Conservation (phyloP, 768 basidiomycete genomes). For the Ephemerocybe angulata region DNA sequence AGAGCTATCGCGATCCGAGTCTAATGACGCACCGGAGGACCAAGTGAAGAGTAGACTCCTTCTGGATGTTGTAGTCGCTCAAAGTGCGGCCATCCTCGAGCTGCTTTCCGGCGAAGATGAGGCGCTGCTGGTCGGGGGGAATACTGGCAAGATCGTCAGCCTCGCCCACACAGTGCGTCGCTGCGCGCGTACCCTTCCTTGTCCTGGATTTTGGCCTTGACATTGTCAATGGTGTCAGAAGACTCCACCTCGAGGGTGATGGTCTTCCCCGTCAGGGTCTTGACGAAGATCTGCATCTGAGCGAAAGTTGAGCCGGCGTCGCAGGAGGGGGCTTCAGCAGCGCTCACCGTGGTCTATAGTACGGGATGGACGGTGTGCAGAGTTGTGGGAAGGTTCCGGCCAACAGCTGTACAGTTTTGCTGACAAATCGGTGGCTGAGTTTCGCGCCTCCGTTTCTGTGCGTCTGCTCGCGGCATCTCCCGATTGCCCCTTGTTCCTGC, state of each 20-base stretch:
- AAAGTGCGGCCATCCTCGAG: conserved; percentile 97
- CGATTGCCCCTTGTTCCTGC: neutral
- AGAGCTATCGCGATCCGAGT: conserved; percentile 4
- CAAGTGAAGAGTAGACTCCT: conserved; percentile 96
- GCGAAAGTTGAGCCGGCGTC: conserved; percentile 14
- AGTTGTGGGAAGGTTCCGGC: conserved; percentile 25
- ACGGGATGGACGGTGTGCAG: conserved; percentile 14
- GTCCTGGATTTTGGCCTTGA: conserved; percentile 71
- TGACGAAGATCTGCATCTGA: conserved; percentile 57
- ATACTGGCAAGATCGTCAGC: conserved; percentile 45
- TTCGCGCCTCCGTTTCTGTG: conserved; percentile 8
- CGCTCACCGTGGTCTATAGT: conserved; percentile 32
- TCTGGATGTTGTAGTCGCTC: conserved; percentile 97
- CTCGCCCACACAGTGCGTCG: neutral
- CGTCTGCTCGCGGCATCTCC: neutral
- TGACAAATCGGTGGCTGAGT: conserved; percentile 34
- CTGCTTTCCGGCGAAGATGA: conserved; percentile 98
- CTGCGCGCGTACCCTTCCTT: conserved; percentile 41
- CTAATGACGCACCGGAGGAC: conserved; percentile 74
- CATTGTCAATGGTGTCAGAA: conserved; percentile 94
- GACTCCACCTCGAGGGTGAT: conserved; percentile 99
- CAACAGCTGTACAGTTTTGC: conserved; percentile 24
- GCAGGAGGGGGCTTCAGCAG: conserved; percentile 12
- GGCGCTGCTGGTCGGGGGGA: conserved; percentile 90
- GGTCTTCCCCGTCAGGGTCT: conserved; percentile 92